These are phyloP conservation scores for Solanum chiquidenum DNA, from an alignment of 257 asterid species.

Conservation along the genomic window DNA sequence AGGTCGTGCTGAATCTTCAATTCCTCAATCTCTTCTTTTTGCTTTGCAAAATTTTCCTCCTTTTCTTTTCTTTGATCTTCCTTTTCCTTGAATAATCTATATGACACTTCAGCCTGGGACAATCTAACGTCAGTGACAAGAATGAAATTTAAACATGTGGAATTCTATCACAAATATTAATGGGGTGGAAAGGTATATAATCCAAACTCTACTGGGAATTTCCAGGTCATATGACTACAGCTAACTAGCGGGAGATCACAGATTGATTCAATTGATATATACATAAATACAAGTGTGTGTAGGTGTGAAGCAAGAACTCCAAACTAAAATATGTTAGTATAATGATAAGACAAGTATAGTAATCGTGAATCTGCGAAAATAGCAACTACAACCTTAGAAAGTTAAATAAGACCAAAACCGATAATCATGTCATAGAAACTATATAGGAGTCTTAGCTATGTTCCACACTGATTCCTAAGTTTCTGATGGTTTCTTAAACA, in stretches of 20 bases:
- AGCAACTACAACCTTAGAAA: background rate
- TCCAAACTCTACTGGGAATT: background rate
- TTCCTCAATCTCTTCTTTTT: conserved; percentile 43
- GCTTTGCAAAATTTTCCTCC: conserved; percentile 40
- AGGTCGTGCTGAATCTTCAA: conserved; percentile 36
- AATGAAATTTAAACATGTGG: background rate
- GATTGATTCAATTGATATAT: background rate
- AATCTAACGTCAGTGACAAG: conserved; percentile 5
- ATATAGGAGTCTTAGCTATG: background rate
- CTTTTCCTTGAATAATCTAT: conserved; percentile 39
- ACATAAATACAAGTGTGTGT: background rate
- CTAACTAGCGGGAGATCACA: background rate
- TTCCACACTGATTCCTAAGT: background rate
- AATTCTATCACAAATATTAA: background rate
- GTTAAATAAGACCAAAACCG: background rate
- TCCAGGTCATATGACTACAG: background rate
- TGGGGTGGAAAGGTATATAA: background rate
- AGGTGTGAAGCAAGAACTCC: background rate
- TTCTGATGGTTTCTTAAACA: background rate
- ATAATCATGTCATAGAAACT: background rate
- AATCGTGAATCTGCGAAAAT: background rate
- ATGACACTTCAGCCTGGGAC: conserved; percentile 54
- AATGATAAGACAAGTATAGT: background rate
- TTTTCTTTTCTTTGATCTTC: conserved; percentile 22
- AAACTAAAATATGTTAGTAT: background rate